phyloP scores from a whole-genome alignment of 306 rosid genomes.

The Crataegus laevigata region DNA sequence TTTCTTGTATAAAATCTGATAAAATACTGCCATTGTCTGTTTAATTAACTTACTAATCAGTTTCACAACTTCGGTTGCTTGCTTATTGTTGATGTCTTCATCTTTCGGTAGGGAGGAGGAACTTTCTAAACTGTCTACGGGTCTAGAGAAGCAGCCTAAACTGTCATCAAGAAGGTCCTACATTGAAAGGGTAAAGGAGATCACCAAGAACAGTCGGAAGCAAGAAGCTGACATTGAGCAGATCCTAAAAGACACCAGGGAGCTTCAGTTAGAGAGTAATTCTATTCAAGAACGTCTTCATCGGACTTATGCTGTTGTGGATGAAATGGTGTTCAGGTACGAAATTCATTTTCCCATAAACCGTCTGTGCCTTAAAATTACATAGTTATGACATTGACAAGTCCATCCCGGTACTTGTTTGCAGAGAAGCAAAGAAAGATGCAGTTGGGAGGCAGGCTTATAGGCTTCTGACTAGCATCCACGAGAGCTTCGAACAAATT shows the following conservation, averaged over 20 bases:
- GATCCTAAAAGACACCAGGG: conserved; percentile 79
- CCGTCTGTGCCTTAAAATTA: background rate
- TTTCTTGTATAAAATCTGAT: too few species aligned
- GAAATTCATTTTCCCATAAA: background rate
- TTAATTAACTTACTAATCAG: background rate
- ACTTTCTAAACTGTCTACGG: conserved; percentile 25
- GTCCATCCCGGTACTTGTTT: background rate
- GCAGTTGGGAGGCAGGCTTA: conserved; percentile 59
- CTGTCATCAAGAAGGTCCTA: conserved; percentile 64
- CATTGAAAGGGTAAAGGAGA: conserved; percentile 65
- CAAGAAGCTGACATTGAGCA: conserved; percentile 77
- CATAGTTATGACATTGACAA: background rate
- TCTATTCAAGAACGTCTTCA: conserved; percentile 82
- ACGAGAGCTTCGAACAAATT: conserved; percentile 64
- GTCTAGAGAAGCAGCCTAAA: conserved; percentile 36
- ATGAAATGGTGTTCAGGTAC: conserved; percentile 83
- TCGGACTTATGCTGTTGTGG: conserved; percentile 68
- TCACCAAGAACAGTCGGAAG: conserved; percentile 71
- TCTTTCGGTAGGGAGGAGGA: conserved; percentile 36
- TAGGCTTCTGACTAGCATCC: conserved; percentile 73
- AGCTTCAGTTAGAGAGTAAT: conserved; percentile 82
- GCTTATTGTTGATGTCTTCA: conserved; percentile 9
- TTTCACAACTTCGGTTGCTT: background rate
- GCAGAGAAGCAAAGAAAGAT: conserved; percentile 89
- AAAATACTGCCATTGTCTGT: background rate